These are phyloP conservation scores for Centrapalus pauciflorus DNA, from an alignment of 129 eudicot genomes.

Conservation along the genomic window DNA sequence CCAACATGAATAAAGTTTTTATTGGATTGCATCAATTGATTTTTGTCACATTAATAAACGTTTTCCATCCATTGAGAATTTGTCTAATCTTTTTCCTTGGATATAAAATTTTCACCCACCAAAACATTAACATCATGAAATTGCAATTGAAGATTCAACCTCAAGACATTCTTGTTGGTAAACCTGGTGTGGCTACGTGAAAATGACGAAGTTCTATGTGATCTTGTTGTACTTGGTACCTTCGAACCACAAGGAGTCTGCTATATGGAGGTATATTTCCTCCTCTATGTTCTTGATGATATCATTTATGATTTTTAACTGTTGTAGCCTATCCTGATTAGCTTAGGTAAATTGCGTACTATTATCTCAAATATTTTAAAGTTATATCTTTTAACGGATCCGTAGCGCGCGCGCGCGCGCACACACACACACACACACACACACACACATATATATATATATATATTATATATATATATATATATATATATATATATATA, in stretches of 20 bases:
- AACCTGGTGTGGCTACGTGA: slow-evolving; percentile 94
- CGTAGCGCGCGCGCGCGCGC: too few species aligned
- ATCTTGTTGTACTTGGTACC: slow-evolving; percentile 85
- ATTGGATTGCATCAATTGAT: slow-evolving; percentile 2
- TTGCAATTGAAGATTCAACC: slow-evolving; percentile 64
- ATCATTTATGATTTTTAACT: background rate
- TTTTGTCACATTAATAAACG: too few species aligned
- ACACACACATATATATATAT: too few species aligned
- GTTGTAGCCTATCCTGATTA: background rate
- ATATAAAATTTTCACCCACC: background rate
- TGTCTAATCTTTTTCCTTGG: background rate
- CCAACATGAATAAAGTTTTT: too few species aligned
- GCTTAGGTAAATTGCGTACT: background rate
- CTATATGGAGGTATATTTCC: slow-evolving; percentile 69
- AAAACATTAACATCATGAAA: slow-evolving; percentile 6
- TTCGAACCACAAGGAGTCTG: slow-evolving; percentile 92
- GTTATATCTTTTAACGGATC: too few species aligned
- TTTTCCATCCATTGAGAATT: background rate
- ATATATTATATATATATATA: too few species aligned
- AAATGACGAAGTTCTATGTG: slow-evolving; percentile 99
- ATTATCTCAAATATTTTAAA: too few species aligned
- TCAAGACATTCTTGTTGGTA: slow-evolving; percentile 86
- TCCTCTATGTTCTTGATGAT: slow-evolving; percentile 1
- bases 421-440: too few species aligned
- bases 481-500: too few species aligned